Percentiles rank a stretch among this genome's conserved stretches.
Conservation (phyloP, 331 rosid species). For the Erythrophleum ivorense region DNA sequence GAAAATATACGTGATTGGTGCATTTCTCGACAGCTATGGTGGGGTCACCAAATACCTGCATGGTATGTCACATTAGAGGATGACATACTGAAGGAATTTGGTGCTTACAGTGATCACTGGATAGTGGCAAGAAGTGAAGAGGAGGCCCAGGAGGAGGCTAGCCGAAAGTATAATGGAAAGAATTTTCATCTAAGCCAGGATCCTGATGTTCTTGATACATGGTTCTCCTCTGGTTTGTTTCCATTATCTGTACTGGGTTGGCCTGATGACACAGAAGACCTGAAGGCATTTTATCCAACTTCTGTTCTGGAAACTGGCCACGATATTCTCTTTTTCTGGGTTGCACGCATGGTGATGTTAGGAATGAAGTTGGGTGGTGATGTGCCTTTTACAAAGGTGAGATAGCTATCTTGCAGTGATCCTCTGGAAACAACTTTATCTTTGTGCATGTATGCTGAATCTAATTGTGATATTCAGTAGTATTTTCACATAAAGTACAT, state of each 20-base stretch:
- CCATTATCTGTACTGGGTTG: slow-evolving; percentile 93
- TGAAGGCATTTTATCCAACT: slow-evolving; percentile 89
- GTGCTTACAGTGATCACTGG: slow-evolving; percentile 80
- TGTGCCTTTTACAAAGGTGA: slow-evolving; percentile 80
- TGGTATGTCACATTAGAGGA: slow-evolving; percentile 83
- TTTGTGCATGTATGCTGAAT: slow-evolving; percentile 1
- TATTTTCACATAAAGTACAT: neutral
- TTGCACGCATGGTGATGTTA: slow-evolving; percentile 98
- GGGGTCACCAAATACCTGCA: slow-evolving; percentile 98
- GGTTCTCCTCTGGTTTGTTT: slow-evolving; percentile 97
- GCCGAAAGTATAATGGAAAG: slow-evolving; percentile 62
- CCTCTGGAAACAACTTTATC: too few species aligned
- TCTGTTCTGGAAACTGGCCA: slow-evolving; percentile 97
- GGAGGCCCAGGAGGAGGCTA: slow-evolving; percentile 76
- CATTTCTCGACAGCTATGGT: slow-evolving; percentile 96
- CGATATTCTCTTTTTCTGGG: slow-evolving; percentile 96
- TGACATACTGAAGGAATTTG: slow-evolving; percentile 72
- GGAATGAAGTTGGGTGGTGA: slow-evolving; percentile 88
- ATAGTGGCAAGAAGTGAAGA: slow-evolving; percentile 78
- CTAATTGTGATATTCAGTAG: slow-evolving; percentile 7
- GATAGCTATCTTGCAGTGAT: too few species aligned
- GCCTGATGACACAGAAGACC: slow-evolving; percentile 87
- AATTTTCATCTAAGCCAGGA: slow-evolving; percentile 68
- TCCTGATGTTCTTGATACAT: slow-evolving; percentile 95
- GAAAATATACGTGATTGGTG: slow-evolving; percentile 96